These are phyloP conservation scores for Rehmannia glutinosa DNA, from an alignment of 257 asterid species.

Conservation along the genomic window DNA sequence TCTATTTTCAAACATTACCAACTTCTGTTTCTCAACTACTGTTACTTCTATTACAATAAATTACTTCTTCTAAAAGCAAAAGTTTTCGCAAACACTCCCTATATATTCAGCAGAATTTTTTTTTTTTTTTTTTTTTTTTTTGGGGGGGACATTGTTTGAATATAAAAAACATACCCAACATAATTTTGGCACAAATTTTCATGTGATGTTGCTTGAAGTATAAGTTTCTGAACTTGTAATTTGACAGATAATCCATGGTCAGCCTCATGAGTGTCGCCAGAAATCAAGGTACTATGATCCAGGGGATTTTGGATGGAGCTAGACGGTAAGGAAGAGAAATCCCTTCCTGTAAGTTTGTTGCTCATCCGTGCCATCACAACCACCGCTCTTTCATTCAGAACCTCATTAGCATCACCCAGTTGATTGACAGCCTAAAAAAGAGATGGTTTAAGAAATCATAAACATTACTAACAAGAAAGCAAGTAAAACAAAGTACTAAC, in stretches of 20 bases:
- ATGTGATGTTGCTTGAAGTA: conserved; percentile 83
- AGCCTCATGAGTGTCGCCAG: conserved; percentile 79
- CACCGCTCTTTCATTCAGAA: conserved; percentile 90
- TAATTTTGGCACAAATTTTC: conserved; percentile 97
- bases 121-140: too few species aligned
- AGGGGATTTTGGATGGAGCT: conserved; percentile 55
- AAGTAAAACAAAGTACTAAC: neutral
- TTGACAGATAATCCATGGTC: conserved; percentile 94
- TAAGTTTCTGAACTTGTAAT: conserved; percentile 91
- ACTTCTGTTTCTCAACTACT: too few species aligned
- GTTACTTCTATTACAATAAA: too few species aligned
- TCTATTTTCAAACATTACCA: too few species aligned
- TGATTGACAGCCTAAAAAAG: conserved; percentile 81
- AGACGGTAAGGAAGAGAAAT: conserved; percentile 66
- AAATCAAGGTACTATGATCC: conserved; percentile 57
- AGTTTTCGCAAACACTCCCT: too few species aligned
- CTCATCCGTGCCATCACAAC: conserved; percentile 99
- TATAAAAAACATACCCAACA: conserved; percentile 65
- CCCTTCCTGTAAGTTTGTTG: conserved; percentile 95
- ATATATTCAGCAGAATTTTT: too few species aligned
- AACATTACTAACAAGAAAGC: conserved; percentile 2
- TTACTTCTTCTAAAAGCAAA: too few species aligned
- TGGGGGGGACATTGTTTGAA: too few species aligned
- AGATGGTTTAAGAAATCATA: conserved; percentile 7
- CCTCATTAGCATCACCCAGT: conserved; percentile 98